Evolutionary conservation across 768 basidiomycete species (phyloP).

Genomic region (Cyclocybe aegerita): DNA sequence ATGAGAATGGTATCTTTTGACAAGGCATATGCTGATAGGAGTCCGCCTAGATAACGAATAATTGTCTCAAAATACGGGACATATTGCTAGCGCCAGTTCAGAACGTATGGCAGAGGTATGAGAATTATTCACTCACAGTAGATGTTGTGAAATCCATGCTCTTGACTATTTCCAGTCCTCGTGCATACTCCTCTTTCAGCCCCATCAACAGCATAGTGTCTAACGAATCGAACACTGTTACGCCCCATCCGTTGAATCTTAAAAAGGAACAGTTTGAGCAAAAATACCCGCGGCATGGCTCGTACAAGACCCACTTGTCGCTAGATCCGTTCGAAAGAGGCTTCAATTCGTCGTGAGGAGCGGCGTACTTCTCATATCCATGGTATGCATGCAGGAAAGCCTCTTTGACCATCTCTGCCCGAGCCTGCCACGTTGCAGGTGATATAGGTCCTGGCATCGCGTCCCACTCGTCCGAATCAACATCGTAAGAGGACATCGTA

Average conservation of each 20-base stretch:
- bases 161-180: constrained; percentile 80
- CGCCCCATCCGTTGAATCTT: constrained; percentile 64
- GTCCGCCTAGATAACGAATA: constrained; percentile 86
- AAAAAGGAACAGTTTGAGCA: too few relatives aligned
- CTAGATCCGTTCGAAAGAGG: constrained; percentile 49
- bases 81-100: constrained; percentile 64
- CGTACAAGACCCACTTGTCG: constrained; percentile 45
- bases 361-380: constrained; percentile 61
- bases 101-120: constrained; percentile 71
- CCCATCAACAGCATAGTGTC: constrained; percentile 90
- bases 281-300: background rate
- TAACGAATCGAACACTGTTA: constrained; percentile 82
- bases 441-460: constrained; percentile 6
- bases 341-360: constrained; percentile 60
- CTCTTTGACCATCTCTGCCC: constrained; percentile 55
- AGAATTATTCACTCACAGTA: constrained; percentile 77
- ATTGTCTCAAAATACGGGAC: constrained; percentile 63
- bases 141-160: constrained; percentile 54
- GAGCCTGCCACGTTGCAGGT: constrained; percentile 45
- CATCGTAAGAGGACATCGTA: too few relatives aligned
- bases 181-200: constrained; percentile 70
- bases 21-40: constrained; percentile 82
- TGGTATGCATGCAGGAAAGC: constrained; percentile 70
- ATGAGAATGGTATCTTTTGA: constrained; percentile 73
- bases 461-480: background rate